Percentiles rank a stretch among this genome's conserved stretches.
These are phyloP conservation scores for Cytospora paraplurivora DNA, from an alignment of 2,329 filamentous ascomycete species.

Conservation along the genomic window DNA sequence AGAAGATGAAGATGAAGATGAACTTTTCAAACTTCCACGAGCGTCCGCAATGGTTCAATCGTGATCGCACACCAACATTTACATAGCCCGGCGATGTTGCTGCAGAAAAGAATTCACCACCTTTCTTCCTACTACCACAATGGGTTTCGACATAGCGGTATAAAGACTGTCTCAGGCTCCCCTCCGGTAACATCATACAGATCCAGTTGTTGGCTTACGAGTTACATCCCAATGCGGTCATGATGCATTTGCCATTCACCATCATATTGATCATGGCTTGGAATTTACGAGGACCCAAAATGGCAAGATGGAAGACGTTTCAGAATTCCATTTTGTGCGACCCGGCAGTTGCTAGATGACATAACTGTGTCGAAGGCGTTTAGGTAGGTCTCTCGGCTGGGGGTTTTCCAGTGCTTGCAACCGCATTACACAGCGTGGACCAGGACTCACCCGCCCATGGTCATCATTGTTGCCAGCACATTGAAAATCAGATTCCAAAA, in stretches of 20 bases:
- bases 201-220: background rate
- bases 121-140: too few species aligned
- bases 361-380: background rate
- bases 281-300: background rate
- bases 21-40: too few species aligned
- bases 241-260: background rate
- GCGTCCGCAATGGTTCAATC: too few species aligned
- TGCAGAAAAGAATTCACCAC: too few species aligned
- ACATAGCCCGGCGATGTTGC: too few species aligned
- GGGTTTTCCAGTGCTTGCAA: background rate
- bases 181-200: background rate
- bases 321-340: background rate
- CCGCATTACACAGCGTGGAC: too few species aligned
- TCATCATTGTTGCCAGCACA: too few species aligned
- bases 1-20: too few species aligned
- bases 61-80: too few species aligned
- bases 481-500: too few species aligned
- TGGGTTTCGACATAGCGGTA: too few species aligned
- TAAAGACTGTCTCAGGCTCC: background rate
- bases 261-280: background rate
- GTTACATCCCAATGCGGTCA: background rate
- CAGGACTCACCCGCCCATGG: too few species aligned
- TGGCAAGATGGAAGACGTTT: background rate
- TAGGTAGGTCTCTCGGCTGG: background rate
- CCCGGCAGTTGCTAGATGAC: background rate